Base-by-base conservation (phyloP, 345 rosid species). In the Fremontodendron californicum region DNA sequence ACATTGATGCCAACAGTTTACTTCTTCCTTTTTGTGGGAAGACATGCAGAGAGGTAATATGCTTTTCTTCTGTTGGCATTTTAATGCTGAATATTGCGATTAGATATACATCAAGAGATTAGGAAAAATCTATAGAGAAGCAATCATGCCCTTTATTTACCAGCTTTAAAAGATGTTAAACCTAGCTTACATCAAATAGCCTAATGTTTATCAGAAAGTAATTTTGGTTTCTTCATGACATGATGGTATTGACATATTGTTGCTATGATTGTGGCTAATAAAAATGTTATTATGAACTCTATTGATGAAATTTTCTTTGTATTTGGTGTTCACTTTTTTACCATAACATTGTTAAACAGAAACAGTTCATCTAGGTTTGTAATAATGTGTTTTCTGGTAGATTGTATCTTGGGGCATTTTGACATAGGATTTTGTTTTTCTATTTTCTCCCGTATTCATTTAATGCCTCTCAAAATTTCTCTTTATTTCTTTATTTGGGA, bases 21-120 rank as follows among this genome's bases (percentile, higher is more conserved):
- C 37, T 75, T 35, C 55, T 82, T 77, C 83, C 88, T 16, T 94
- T 90, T 79, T 96, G 99, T 81, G 93, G 91, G 78, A 81, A 83
- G 75, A 86, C 86, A 73, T 96, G 99, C 85, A 78, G 74, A 82
- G 91, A 89, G 97, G 99, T 96, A 84, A 74, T 73, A 15, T 35
- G 12, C 9, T 49, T 16, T 51, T 1, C 58, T 45, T 25, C 31
- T 21, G 51, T 9, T 52, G 25, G 39, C 45, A 23, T 72, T 52
- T 19, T 33, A 21, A 23, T 46, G 15, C 43, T 21, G 48, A n/a
- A 61, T 31, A 3, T 48, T 21, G 0, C 23, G 29, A 12, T 46
- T 46, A 18, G 23, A 65, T 48, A n/a, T n/a, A n/a, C n/a, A 43
- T 62, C 31, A 45, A 45, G 60, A 75, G 45, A 12, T 23, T 46